Evolutionary conservation across 2,329 filamentous ascomycete genomes (phyloP).

Genomic region (Epichloe sp.): DNA sequence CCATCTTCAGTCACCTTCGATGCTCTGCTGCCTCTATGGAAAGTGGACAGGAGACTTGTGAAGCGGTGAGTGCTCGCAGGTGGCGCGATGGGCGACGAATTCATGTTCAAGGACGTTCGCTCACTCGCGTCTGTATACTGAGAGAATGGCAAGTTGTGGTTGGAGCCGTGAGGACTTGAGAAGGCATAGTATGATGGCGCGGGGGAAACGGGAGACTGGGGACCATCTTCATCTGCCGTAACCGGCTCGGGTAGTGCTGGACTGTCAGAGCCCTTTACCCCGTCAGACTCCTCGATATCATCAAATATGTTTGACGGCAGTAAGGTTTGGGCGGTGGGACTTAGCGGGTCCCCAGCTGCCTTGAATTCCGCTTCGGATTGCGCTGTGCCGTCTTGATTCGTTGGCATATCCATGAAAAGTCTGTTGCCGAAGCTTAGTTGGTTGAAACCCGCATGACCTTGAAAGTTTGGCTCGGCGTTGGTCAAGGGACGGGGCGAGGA

Average conservation of each 20-base stretch:
- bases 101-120: constrained; percentile 24
- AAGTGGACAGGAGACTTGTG: constrained; percentile 43
- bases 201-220: constrained; percentile 50
- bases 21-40: constrained; percentile 45
- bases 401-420: constrained; percentile 37
- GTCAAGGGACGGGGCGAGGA: constrained; percentile 3
- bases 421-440: constrained; percentile 38
- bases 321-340: constrained; percentile 61
- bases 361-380: constrained; percentile 52
- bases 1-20: constrained; percentile 35
- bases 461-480: constrained; percentile 27
- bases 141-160: constrained; percentile 43
- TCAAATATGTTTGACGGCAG: constrained; percentile 56
- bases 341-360: constrained; percentile 55
- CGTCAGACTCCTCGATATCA: constrained; percentile 42
- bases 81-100: constrained; percentile 26
- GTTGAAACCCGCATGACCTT: constrained; percentile 40
- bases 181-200: constrained; percentile 42
- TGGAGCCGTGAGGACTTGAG: constrained; percentile 49
- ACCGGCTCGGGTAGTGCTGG: constrained; percentile 22
- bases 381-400: constrained; percentile 23
- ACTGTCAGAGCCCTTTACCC: constrained; percentile 25
- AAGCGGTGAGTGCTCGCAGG: constrained; percentile 22
- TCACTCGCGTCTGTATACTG: constrained; percentile 35
- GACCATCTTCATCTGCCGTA: constrained; percentile 24